Conservation (phyloP, 768 basidiomycete genomes). For the Cyathus striatus region DNA sequence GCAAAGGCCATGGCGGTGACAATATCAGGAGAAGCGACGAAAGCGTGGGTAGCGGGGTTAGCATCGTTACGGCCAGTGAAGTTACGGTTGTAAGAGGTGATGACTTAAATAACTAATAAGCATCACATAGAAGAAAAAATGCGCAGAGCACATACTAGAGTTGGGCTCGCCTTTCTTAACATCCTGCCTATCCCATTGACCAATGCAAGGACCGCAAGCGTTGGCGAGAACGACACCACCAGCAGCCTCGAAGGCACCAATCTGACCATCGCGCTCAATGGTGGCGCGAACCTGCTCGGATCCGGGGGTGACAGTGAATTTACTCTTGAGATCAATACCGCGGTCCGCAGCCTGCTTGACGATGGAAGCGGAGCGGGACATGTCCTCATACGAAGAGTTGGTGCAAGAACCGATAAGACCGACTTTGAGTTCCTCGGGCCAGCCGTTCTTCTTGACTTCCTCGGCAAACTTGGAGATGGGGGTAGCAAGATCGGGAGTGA, state of each 20-base stretch:
- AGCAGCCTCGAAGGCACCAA: constrained; percentile 78
- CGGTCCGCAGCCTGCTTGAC: constrained; percentile 84
- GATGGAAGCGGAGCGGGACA: constrained; percentile 96
- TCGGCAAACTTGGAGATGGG: constrained; percentile 93
- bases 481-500: constrained; percentile 99
- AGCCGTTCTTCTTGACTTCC: constrained; percentile 90
- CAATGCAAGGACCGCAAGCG: constrained; percentile 98
- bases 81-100: constrained; percentile 99
- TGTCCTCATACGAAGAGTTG: constrained; percentile 99
- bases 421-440: constrained; percentile 97
- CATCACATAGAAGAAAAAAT: neutral
- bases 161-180: constrained; percentile 96
- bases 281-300: constrained; percentile 98
- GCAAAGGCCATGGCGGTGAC: constrained; percentile 97
- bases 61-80: constrained; percentile 99
- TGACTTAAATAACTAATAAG: constrained; percentile 47
- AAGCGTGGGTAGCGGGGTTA: constrained; percentile 97
- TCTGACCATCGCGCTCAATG: constrained; percentile 93
- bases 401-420: constrained; percentile 99
- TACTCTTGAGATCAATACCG: constrained; percentile 84
- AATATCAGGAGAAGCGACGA: constrained; percentile 90
- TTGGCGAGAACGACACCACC: constrained; percentile 96
- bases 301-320: constrained; percentile 98
- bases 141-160: constrained; percentile 63
- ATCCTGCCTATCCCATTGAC: constrained; percentile 97